Evolutionary conservation across 1,139 yeast species (phyloP).

Genomic region (Suhomyces anneliseae): DNA sequence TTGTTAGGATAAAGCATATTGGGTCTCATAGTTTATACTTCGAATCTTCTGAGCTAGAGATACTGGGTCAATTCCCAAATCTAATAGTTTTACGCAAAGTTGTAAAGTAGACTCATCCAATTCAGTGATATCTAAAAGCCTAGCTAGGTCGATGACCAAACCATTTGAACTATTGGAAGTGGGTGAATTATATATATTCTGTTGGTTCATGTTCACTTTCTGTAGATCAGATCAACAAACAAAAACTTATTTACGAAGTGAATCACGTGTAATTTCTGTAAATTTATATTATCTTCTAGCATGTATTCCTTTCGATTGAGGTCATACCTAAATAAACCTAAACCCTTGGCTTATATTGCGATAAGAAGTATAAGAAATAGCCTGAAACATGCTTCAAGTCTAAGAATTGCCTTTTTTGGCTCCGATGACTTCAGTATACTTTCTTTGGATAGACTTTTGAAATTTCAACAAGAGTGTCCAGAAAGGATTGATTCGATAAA

Average conservation of each 20-base stretch:
- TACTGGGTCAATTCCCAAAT: constrained; percentile 40
- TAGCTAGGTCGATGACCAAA: constrained; percentile 30
- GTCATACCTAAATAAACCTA: no score
- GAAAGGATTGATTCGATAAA: constrained; percentile 47
- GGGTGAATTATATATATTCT: neutral
- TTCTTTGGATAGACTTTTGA: constrained; percentile 50
- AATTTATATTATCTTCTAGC: no score
- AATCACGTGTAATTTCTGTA: neutral
- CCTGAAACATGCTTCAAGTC: neutral
- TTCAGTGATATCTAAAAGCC: constrained; percentile 23
- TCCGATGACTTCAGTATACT: constrained; percentile 72
- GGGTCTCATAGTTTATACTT: constrained; percentile 30
- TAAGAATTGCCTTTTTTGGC: constrained; percentile 69
- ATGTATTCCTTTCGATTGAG: no score
- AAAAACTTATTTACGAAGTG: neutral
- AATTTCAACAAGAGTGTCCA: constrained; percentile 29
- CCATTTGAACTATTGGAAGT: constrained; percentile 13
- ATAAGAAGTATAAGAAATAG: no score
- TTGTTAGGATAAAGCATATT: constrained; percentile 13
- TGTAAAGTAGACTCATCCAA: constrained; percentile 34
- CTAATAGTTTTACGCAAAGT: constrained; percentile 37
- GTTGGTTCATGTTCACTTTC: neutral
- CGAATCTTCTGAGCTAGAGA: constrained; percentile 28
- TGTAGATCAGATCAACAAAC: neutral
- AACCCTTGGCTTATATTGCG: no score